A percentile compares a stretch with the other conserved stretches of the same genome.
These are phyloP conservation scores for Orbilia oligospora DNA, from an alignment of 2,329 filamentous ascomycete species.

Conservation along the genomic window DNA sequence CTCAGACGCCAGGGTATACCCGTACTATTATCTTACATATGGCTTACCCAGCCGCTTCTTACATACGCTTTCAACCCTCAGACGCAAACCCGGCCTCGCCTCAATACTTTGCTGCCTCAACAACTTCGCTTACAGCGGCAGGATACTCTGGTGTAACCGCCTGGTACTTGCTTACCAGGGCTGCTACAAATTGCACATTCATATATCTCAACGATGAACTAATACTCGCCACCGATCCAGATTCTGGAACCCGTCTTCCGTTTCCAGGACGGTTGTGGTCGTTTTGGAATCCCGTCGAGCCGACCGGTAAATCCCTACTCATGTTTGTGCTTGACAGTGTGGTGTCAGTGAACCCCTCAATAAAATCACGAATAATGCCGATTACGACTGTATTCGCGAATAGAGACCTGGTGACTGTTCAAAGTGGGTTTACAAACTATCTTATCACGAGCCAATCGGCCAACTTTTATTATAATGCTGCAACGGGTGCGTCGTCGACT, in stretches of 20 bases:
- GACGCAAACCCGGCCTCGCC: slow-evolving; percentile 12
- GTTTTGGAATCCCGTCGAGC: neutral
- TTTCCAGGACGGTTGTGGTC: slow-evolving; percentile 6
- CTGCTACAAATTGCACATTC: slow-evolving; percentile 34
- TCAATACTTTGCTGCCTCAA: slow-evolving; percentile 43
- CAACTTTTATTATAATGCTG: slow-evolving; percentile 40
- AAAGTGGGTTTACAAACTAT: neutral
- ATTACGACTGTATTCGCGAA: slow-evolving; percentile 5
- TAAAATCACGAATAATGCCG: neutral
- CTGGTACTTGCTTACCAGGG: slow-evolving; percentile 13
- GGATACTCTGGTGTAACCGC: neutral
- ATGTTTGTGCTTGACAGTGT: neutral
- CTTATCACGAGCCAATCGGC: neutral
- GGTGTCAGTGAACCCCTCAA: neutral
- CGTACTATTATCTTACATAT: slow-evolving; percentile 14
- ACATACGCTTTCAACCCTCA: slow-evolving; percentile 35
- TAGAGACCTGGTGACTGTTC: neutral
- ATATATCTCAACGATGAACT: slow-evolving; percentile 37
- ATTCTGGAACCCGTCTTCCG: slow-evolving; percentile 28
- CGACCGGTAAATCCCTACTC: neutral
- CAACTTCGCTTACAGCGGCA: neutral
- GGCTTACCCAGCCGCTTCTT: slow-evolving; percentile 37
- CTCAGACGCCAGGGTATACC: slow-evolving; percentile 40
- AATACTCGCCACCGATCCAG: slow-evolving; percentile 48
- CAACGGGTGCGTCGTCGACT: neutral